Percentiles rank a stretch among this genome's conserved stretches.
phyloP scores from a whole-genome alignment of 2,329 filamentous ascomycete genomes.

The Chaetomiaceae sp. region DNA sequence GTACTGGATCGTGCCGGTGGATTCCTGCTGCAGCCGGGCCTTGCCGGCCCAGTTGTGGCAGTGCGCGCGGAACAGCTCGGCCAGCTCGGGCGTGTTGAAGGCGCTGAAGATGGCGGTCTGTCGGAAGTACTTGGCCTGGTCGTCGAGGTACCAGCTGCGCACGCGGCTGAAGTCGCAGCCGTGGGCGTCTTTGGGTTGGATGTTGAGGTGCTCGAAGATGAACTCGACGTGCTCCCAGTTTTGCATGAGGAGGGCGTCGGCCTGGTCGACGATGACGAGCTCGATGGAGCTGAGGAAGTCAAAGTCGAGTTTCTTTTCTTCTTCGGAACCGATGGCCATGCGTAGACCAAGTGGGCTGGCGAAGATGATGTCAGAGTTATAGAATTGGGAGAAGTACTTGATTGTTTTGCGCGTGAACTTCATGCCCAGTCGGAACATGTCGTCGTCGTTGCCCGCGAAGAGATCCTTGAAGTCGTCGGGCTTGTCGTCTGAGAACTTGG shows the following conservation, averaged over 20 bases:
- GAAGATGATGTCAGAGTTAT: slow-evolving; percentile 92
- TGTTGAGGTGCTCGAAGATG: slow-evolving; percentile 86
- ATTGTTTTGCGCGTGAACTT: slow-evolving; percentile 96
- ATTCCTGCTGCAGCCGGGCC: slow-evolving; percentile 65
- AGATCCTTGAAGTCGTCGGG: slow-evolving; percentile 84
- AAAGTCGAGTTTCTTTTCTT: slow-evolving; percentile 61
- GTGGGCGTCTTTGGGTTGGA: slow-evolving; percentile 82
- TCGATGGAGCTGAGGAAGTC: slow-evolving; percentile 96
- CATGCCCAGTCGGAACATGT: slow-evolving; percentile 92
- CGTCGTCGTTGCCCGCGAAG: slow-evolving; percentile 92
- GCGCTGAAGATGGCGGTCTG: slow-evolving; percentile 80
- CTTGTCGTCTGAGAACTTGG: slow-evolving; percentile 66
- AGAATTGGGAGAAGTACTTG: slow-evolving; percentile 93
- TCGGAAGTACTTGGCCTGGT: slow-evolving; percentile 71
- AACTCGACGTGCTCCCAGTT: slow-evolving; percentile 97
- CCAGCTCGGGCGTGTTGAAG: slow-evolving; percentile 85
- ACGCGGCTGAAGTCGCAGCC: slow-evolving; percentile 92
- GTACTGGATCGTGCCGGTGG: slow-evolving; percentile 68
- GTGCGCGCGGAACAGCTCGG: slow-evolving; percentile 68
- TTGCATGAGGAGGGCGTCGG: slow-evolving; percentile 92
- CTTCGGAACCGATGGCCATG: slow-evolving; percentile 81
- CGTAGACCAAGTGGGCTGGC: slow-evolving; percentile 85
- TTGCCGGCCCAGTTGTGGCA: slow-evolving; percentile 81
- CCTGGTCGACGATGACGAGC: slow-evolving; percentile 83
- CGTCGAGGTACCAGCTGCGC: slow-evolving; percentile 87